A percentile compares a stretch with the other conserved stretches of the same genome.
Evolutionary conservation across 768 basidiomycete genomes (phyloP).

Genomic region (Leucocoprinus leucothites): DNA sequence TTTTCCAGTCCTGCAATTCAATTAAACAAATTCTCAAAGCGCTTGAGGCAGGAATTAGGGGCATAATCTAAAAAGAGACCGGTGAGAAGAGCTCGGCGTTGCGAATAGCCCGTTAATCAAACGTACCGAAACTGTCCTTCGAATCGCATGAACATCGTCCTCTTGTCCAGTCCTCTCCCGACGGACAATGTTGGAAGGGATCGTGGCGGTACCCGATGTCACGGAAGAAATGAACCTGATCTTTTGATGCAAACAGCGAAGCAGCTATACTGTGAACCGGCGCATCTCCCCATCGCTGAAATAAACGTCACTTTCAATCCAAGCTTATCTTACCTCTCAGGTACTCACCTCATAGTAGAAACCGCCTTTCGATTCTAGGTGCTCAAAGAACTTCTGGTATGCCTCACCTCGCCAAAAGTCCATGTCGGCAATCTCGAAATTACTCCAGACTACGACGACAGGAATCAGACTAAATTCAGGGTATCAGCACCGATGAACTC

Average conservation of each 20-base stretch:
- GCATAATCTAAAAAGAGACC: slow-evolving; percentile 32
- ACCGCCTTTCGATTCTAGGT: slow-evolving; percentile 78
- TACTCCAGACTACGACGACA: slow-evolving; percentile 69
- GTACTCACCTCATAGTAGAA: slow-evolving; percentile 85
- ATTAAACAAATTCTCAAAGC: slow-evolving; percentile 36
- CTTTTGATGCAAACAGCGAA: slow-evolving; percentile 68
- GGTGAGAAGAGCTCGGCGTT: not conserved
- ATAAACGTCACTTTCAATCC: not conserved
- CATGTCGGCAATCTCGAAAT: slow-evolving; percentile 90
- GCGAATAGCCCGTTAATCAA: not conserved
- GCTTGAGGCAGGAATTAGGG: slow-evolving; percentile 35
- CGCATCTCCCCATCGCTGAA: slow-evolving; percentile 80
- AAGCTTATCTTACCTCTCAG: not conserved
- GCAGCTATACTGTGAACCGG: slow-evolving; percentile 75
- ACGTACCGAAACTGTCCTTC: slow-evolving; percentile 65
- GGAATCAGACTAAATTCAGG: not conserved
- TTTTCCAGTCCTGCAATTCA: slow-evolving; percentile 12
- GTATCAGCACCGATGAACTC: slow-evolving; percentile 14
- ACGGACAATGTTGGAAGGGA: slow-evolving; percentile 75
- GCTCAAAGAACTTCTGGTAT: slow-evolving; percentile 81
- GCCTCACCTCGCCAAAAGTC: slow-evolving; percentile 86
- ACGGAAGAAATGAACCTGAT: slow-evolving; percentile 77
- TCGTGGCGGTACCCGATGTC: slow-evolving; percentile 87
- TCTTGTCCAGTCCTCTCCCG: slow-evolving; percentile 49
- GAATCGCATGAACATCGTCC: slow-evolving; percentile 74